Evolutionary conservation across 345 rosid species (phyloP).

Genomic region (Syzygium aromaticum): DNA sequence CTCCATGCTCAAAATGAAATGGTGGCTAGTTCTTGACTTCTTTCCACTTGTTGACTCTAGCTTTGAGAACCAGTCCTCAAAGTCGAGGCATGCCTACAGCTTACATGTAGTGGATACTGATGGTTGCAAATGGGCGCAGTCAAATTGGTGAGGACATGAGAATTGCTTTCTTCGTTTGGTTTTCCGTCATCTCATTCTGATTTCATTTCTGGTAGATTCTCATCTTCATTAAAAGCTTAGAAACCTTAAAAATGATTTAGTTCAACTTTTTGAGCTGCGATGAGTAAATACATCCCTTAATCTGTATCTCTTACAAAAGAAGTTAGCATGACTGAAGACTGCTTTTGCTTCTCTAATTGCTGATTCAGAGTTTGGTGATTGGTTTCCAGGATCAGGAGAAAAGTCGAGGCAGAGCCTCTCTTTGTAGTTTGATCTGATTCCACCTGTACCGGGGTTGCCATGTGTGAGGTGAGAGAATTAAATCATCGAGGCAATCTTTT

Average conservation of each 20-base stretch:
- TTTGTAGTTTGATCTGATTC: conserved; percentile 33
- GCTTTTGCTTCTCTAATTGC: neutral
- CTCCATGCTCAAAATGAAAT: neutral
- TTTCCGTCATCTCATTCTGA: neutral
- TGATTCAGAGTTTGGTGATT: neutral
- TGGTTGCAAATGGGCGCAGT: conserved; percentile 83
- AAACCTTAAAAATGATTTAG: neutral
- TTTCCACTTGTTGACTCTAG: conserved; percentile 21
- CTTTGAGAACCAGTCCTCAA: conserved; percentile 68
- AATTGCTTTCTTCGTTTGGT: neutral
- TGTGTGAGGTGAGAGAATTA: neutral
- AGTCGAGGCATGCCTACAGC: conserved; percentile 95
- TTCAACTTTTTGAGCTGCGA: neutral
- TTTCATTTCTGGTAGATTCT: neutral
- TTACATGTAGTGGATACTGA: conserved; percentile 85
- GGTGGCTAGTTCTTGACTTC: neutral
- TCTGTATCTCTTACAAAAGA: neutral
- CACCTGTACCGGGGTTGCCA: neutral
- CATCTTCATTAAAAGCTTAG: neutral
- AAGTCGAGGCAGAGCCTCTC: conserved; percentile 67
- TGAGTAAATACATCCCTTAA: neutral
- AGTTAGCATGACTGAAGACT: neutral
- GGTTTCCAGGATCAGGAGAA: conserved; percentile 64
- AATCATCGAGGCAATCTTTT: neutral
- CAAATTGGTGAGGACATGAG: conserved; percentile 59